A percentile compares a stretch with the other conserved stretches of the same genome.
phyloP scores from a whole-genome alignment of 805 yeast genomes.

The Yarrowia sp. region DNA sequence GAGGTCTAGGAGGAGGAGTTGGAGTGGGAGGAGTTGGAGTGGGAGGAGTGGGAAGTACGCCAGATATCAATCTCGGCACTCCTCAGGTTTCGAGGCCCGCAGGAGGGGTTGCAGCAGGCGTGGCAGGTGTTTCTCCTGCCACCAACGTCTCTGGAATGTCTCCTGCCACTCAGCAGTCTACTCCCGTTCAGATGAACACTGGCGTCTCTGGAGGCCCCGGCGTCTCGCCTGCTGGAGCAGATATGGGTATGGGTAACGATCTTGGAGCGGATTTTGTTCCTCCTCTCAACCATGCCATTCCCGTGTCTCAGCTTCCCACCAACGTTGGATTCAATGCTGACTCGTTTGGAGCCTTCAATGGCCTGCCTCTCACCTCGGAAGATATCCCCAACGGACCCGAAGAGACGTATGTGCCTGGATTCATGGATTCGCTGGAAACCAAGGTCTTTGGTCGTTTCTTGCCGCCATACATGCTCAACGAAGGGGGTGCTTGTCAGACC shows the following conservation, averaged over 20 bases:
- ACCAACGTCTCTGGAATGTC: not conserved
- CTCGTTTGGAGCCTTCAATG: slow-evolving; percentile 31
- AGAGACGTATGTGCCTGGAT: slow-evolving; percentile 69
- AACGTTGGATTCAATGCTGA: slow-evolving; percentile 42
- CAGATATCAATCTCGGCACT: slow-evolving; percentile 1
- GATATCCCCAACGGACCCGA: slow-evolving; percentile 41
- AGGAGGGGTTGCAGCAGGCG: not conserved
- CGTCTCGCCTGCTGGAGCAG: not conserved
- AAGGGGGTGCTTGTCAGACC: slow-evolving; percentile 10
- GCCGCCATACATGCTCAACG: slow-evolving; percentile 78
- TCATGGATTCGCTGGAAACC: slow-evolving; percentile 83
- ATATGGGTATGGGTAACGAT: not conserved
- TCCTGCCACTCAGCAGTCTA: not conserved
- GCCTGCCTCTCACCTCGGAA: slow-evolving; percentile 37
- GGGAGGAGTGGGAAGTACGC: slow-evolving; percentile 3
- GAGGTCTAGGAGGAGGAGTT: slow-evolving; percentile 1
- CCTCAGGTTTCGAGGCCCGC: not conserved
- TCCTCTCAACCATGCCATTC: slow-evolving; percentile 37
- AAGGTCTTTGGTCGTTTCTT: slow-evolving; percentile 82
- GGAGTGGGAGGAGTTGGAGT: not conserved
- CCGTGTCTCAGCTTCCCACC: slow-evolving; percentile 18
- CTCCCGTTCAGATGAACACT: slow-evolving; percentile 11
- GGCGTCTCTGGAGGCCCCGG: not conserved
- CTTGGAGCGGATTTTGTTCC: slow-evolving; percentile 12
- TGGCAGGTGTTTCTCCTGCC: not conserved